Percentiles rank a stretch among this genome's conserved stretches.
Evolutionary conservation across 495 filamentous ascomycete species (phyloP).

Genomic region (Lophium mytilinum): DNA sequence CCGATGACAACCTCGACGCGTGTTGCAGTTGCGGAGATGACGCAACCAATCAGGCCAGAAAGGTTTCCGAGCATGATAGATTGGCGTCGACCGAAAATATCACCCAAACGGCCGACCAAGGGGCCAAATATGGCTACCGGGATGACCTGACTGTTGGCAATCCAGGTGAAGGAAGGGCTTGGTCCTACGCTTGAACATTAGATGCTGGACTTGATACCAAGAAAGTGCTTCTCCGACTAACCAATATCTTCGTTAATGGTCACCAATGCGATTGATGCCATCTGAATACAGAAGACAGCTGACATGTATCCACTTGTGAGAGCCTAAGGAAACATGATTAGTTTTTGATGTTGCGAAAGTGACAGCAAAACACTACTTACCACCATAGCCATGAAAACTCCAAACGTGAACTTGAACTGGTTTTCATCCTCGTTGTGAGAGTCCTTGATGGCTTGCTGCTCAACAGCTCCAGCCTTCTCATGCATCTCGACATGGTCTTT

Average conservation of each 20-base stretch:
- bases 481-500: neutral
- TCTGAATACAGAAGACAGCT: neutral
- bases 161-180: neutral
- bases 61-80: neutral
- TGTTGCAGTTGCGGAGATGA: neutral
- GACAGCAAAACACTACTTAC: neutral
- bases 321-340: neutral
- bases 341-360: neutral
- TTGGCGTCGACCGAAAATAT: constrained; percentile 3
- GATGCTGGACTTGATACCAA: neutral
- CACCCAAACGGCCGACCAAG: neutral
- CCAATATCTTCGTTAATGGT: neutral
- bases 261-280: neutral
- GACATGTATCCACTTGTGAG: neutral
- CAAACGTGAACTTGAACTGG: neutral
- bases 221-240: neutral
- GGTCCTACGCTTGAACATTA: neutral
- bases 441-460: neutral
- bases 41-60: neutral
- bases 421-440: neutral
- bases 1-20: neutral
- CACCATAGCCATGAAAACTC: neutral
- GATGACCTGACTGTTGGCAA: neutral
- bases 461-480: neutral
- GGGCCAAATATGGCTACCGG: neutral